Evolutionary conservation across 2,329 filamentous ascomycete genomes (phyloP).

Genomic region (Hymenoscyphus scutula): DNA sequence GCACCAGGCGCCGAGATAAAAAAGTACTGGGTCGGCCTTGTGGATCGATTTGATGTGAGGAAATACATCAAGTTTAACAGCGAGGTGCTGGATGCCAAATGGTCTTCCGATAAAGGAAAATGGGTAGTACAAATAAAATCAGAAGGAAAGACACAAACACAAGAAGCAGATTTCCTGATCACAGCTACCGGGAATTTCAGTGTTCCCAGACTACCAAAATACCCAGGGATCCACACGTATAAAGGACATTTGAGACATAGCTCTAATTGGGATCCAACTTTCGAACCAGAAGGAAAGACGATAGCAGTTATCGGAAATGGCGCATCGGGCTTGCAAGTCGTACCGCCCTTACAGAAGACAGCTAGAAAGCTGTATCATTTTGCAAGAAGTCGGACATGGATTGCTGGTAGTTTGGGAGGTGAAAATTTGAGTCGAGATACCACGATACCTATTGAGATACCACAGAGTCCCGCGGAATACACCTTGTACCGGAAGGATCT

Average conservation of each 20-base stretch:
- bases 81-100: slow-evolving; percentile 54
- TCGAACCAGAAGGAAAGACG: slow-evolving; percentile 42
- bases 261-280: slow-evolving; percentile 57
- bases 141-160: slow-evolving; percentile 33
- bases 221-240: slow-evolving; percentile 51
- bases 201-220: slow-evolving; percentile 60
- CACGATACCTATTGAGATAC: slow-evolving; percentile 32
- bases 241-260: slow-evolving; percentile 56
- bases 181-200: slow-evolving; percentile 67
- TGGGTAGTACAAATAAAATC: slow-evolving; percentile 44
- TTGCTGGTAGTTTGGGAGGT: slow-evolving; percentile 60
- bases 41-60: slow-evolving; percentile 63
- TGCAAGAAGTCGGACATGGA: slow-evolving; percentile 59
- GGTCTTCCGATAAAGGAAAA: slow-evolving; percentile 49
- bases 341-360: slow-evolving; percentile 42
- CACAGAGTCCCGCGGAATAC: slow-evolving; percentile 38
- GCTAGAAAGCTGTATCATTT: slow-evolving; percentile 27
- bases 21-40: slow-evolving; percentile 63
- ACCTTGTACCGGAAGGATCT: slow-evolving; percentile 43
- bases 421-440: slow-evolving; percentile 42
- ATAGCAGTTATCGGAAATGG: slow-evolving; percentile 53
- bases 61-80: slow-evolving; percentile 54
- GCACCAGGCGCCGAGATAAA: slow-evolving; percentile 65
- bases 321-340: slow-evolving; percentile 52
- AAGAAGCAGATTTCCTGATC: slow-evolving; percentile 58